Evolutionary conservation across 257 asterid species (phyloP).

Genomic region (Solanum raphanifolium): DNA sequence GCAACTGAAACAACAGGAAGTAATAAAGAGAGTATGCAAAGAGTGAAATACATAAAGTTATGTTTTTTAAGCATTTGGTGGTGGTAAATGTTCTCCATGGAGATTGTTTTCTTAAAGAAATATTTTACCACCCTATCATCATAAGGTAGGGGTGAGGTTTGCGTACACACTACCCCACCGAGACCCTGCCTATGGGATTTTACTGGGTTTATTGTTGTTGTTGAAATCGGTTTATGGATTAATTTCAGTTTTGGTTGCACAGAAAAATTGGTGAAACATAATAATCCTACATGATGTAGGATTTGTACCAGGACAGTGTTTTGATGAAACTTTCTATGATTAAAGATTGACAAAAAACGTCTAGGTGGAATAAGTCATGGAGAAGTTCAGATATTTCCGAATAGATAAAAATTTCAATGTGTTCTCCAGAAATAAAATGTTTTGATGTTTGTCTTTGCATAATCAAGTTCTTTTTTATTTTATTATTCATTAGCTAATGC

Average conservation of each 20-base stretch:
- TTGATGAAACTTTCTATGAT: background rate
- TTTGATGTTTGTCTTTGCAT: background rate
- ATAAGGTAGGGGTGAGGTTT: background rate
- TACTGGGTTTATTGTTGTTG: background rate
- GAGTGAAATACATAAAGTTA: background rate
- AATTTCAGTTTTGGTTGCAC: background rate
- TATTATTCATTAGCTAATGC: background rate
- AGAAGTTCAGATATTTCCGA: background rate
- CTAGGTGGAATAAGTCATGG: background rate
- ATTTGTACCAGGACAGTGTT: background rate
- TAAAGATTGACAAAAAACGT: background rate
- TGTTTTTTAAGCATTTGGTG: background rate
- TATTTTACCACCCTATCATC: background rate
- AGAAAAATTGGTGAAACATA: background rate
- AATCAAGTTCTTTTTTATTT: background rate
- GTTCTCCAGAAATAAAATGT: background rate
- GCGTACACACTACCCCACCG: background rate
- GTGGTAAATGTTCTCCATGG: background rate
- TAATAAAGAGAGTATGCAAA: background rate
- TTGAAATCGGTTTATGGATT: background rate
- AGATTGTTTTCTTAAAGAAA: background rate
- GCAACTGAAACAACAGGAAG: background rate
- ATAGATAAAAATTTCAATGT: background rate
- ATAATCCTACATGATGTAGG: background rate
- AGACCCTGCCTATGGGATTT: background rate